A percentile compares a stretch with the other conserved stretches of the same genome.
Conservation (phyloP, 2,329 filamentous ascomycete species). For the Emmonsiellopsis sp. region DNA sequence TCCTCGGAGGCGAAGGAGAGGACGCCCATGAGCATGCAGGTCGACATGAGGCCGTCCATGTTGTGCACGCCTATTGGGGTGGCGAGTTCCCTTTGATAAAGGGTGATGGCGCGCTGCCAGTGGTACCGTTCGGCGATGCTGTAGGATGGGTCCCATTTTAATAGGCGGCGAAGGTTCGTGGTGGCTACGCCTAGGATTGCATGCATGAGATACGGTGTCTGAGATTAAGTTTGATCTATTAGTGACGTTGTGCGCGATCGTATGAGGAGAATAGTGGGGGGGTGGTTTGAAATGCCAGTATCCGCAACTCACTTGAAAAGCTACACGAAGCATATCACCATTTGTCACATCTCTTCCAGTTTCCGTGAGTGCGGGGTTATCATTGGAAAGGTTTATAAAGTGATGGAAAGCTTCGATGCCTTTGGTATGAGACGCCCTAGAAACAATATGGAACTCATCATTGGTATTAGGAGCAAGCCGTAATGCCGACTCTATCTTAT, state of each 20-base stretch:
- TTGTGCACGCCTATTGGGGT: conserved; percentile 19
- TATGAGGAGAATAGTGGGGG: background rate
- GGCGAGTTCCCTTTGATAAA: conserved; percentile 25
- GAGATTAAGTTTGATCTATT: background rate
- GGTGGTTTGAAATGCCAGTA: background rate
- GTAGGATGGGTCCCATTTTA: conserved; percentile 18
- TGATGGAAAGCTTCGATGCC: conserved; percentile 19
- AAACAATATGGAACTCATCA: background rate
- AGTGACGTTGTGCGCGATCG: no score
- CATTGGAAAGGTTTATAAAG: conserved; percentile 16
- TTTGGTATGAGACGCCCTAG: conserved; percentile 1
- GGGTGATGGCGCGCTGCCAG: conserved; percentile 27
- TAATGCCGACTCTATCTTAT: conserved; percentile 17
- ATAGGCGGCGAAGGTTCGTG: conserved; percentile 20
- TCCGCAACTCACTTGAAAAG: conserved; percentile 19
- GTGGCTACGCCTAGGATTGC: conserved; percentile 23
- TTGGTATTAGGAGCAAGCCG: conserved; percentile 4
- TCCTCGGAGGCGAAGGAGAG: conserved; percentile 23
- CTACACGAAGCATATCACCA: conserved; percentile 19
- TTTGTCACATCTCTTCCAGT: conserved; percentile 13
- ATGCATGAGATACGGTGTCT: conserved; percentile 31
- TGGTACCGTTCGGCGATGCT: conserved; percentile 25
- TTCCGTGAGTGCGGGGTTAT: conserved; percentile 11
- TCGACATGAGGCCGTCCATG: conserved; percentile 29
- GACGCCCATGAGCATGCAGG: conserved; percentile 28